These are phyloP conservation scores for Nematodospora valgi DNA, from an alignment of 805 yeast genomes.

Conservation along the genomic window DNA sequence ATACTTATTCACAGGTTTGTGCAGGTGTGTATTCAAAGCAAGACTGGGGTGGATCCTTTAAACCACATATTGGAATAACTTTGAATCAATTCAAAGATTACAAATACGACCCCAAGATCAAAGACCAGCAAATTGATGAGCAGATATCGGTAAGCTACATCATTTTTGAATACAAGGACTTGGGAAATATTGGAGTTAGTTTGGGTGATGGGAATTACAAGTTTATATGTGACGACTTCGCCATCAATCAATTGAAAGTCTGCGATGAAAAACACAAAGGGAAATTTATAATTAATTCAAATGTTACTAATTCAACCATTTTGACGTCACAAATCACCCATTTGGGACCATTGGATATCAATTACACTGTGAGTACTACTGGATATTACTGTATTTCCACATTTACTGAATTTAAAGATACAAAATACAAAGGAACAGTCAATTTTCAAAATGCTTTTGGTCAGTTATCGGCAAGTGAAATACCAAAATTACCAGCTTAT, in stretches of 20 bases:
- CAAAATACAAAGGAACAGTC: slow-evolving; percentile 59
- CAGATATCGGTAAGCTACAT: slow-evolving; percentile 58
- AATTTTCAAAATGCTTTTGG: slow-evolving; percentile 93
- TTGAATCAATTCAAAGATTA: slow-evolving; percentile 26
- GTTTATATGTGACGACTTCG: slow-evolving; percentile 73
- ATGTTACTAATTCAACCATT: slow-evolving; percentile 50
- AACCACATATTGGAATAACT: slow-evolving; percentile 34
- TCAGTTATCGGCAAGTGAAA: slow-evolving; percentile 80
- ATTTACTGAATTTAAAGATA: slow-evolving; percentile 39
- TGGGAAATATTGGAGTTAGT: slow-evolving; percentile 58
- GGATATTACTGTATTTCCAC: slow-evolving; percentile 93
- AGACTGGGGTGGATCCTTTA: slow-evolving; percentile 81
- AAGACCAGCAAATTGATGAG: slow-evolving; percentile 27
- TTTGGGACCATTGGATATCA: slow-evolving; percentile 57
- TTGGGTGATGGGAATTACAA: slow-evolving; percentile 36
- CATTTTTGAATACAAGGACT: slow-evolving; percentile 81
- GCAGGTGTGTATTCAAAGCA: slow-evolving; percentile 84
- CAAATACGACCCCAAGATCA: slow-evolving; percentile 22
- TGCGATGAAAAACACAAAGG: slow-evolving; percentile 60
- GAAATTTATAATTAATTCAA: slow-evolving; percentile 54
- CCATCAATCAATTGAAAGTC: slow-evolving; percentile 46
- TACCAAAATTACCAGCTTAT: slow-evolving; percentile 86
- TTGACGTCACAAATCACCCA: slow-evolving; percentile 52
- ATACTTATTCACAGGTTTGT: slow-evolving; percentile 61
- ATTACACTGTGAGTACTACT: slow-evolving; percentile 66